Evolutionary conservation across 306 rosid species (phyloP).

Genomic region (Coriaria nepalensis): DNA sequence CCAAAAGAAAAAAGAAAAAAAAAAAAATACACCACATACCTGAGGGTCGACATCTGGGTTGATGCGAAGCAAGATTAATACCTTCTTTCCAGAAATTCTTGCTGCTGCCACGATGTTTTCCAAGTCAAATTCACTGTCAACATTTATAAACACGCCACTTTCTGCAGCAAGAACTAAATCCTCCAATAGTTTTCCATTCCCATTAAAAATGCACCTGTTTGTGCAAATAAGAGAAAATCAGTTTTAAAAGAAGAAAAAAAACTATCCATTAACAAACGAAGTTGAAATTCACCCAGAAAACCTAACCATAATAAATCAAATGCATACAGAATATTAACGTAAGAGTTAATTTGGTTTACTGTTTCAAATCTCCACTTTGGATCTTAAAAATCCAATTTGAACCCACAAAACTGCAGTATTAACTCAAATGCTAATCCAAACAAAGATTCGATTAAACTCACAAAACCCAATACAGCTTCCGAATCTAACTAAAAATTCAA

Average conservation of each 20-base stretch:
- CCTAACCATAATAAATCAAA: no score
- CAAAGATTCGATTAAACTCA: no score
- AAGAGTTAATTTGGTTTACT: no score
- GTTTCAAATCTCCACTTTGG: no score
- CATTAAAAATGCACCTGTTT: slow-evolving; percentile 80
- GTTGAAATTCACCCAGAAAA: background rate
- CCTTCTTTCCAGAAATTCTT: slow-evolving; percentile 57
- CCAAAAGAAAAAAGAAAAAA: no score
- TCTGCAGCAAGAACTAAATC: slow-evolving; percentile 84
- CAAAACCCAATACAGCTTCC: no score
- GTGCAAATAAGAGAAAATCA: slow-evolving; percentile 2
- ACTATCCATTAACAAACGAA: background rate
- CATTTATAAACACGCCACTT: slow-evolving; percentile 71
- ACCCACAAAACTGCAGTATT: no score
- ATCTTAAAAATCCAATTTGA: no score
- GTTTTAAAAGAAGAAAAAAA: no score
- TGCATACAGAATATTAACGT: no score
- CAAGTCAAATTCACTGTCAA: slow-evolving; percentile 88
- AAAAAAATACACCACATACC: slow-evolving; percentile 36
- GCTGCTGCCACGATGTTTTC: slow-evolving; percentile 80
- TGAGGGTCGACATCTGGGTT: slow-evolving; percentile 95
- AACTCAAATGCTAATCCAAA: no score
- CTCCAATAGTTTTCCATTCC: slow-evolving; percentile 79
- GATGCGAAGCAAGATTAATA: slow-evolving; percentile 70
- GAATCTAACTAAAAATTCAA: no score